Evolutionary conservation across 352 stramenopile species (phyloP).

Genomic region (Aphanomyces euteiches): DNA sequence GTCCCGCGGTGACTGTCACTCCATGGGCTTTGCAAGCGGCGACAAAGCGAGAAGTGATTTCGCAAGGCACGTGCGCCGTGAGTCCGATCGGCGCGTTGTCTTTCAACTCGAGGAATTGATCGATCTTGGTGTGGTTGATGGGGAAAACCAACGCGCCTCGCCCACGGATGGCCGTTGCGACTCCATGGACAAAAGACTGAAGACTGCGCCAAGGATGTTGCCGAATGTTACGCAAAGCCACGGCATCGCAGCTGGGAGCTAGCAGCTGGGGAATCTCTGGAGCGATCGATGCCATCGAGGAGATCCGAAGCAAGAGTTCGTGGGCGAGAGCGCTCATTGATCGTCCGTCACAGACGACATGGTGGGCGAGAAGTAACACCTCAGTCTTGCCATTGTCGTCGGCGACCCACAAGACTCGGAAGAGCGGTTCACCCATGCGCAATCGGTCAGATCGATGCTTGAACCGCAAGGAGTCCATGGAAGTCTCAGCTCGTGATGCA

Average conservation of each 20-base stretch:
- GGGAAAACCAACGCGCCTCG: neutral
- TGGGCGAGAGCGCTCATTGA: conserved; percentile 7
- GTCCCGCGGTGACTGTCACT: neutral
- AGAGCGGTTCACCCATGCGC: neutral
- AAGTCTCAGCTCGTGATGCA: neutral
- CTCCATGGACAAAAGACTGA: neutral
- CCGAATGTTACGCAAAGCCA: neutral
- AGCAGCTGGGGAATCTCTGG: neutral
- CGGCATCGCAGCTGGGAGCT: neutral
- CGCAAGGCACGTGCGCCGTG: neutral
- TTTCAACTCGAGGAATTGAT: neutral
- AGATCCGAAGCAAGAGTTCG: neutral
- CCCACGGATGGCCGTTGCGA: neutral
- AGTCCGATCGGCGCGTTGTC: neutral
- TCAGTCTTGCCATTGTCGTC: neutral
- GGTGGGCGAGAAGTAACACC: neutral
- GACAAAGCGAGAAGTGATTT: neutral
- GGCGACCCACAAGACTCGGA: conserved; percentile 2
- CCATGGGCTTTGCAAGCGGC: neutral
- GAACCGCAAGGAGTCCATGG: neutral
- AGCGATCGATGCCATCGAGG: neutral
- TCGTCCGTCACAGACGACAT: conserved; percentile 1
- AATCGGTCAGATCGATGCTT: neutral
- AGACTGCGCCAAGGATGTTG: neutral
- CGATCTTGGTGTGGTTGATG: neutral